These are phyloP conservation scores for Saturnispora quitensis DNA, from an alignment of 805 yeast species.

Conservation along the genomic window DNA sequence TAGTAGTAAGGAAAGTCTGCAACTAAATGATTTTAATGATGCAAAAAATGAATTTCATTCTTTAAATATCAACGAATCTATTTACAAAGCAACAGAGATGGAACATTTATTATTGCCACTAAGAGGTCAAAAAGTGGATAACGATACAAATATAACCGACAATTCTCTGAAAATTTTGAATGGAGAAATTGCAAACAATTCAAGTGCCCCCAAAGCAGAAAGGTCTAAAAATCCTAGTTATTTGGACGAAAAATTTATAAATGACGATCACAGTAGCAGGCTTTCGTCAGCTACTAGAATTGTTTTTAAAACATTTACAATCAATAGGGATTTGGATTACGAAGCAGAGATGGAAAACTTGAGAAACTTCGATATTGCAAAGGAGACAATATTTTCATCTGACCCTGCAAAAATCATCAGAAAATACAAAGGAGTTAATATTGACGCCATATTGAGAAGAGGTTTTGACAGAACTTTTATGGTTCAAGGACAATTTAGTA, in stretches of 20 bases:
- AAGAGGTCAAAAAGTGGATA: neutral
- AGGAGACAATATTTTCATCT: neutral
- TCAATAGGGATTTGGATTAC: neutral
- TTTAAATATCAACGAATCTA: neutral
- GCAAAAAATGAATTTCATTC: neutral
- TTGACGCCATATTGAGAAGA: neutral
- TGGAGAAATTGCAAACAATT: neutral
- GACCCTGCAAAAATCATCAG: neutral
- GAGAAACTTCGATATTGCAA: neutral
- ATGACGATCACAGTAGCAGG: neutral
- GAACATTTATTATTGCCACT: slow-evolving; percentile 8
- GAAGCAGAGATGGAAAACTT: neutral
- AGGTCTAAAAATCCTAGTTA: neutral
- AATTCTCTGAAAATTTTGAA: too few species aligned
- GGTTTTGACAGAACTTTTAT: neutral
- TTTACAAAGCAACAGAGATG: slow-evolving; percentile 8
- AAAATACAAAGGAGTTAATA: neutral
- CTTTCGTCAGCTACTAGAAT: neutral
- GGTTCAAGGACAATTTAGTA: slow-evolving; percentile 5
- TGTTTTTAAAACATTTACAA: slow-evolving; percentile 1
- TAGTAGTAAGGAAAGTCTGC: neutral
- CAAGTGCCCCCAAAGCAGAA: neutral
- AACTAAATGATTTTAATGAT: neutral
- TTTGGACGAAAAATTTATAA: neutral
- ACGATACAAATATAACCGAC: neutral